A percentile compares a stretch with the other conserved stretches of the same genome.
phyloP scores from a whole-genome alignment of 2,329 filamentous ascomycete species.

The Pyricularia sp. region DNA sequence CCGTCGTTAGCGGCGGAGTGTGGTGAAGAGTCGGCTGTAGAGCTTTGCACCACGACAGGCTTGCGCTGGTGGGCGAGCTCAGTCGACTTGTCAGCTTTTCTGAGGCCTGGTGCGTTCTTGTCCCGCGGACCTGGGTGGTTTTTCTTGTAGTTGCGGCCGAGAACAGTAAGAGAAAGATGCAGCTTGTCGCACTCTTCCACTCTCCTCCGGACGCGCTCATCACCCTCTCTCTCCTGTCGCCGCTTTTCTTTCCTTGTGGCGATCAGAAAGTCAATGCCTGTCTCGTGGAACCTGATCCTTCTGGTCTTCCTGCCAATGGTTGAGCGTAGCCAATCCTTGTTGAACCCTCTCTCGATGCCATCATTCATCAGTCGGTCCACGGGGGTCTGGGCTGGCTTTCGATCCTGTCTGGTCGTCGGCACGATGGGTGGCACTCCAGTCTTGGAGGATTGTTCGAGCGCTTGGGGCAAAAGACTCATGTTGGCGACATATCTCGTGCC shows the following conservation, averaged over 20 bases:
- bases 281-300: not conserved
- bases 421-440: slow-evolving; percentile 1
- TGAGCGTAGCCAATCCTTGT: not conserved
- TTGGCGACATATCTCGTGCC: not conserved
- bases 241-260: not conserved
- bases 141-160: not conserved
- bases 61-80: not conserved
- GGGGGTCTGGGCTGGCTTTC: not conserved
- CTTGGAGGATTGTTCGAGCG: not conserved
- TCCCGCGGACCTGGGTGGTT: not conserved
- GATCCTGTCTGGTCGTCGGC: not conserved
- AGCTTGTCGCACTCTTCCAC: not conserved
- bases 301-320: not conserved
- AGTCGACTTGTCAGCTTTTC: not conserved
- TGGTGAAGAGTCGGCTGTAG: not conserved
- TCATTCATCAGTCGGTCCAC: not conserved
- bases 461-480: too few species aligned
- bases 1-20: not conserved
- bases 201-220: not conserved
- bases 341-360: not conserved
- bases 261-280: not conserved
- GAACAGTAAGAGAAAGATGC: not conserved
- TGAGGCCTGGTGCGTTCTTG: not conserved
- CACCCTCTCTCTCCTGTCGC: not conserved
- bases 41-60: not conserved